phyloP scores from a whole-genome alignment of 2,329 filamentous ascomycete genomes.

The Ustulina deusta region DNA sequence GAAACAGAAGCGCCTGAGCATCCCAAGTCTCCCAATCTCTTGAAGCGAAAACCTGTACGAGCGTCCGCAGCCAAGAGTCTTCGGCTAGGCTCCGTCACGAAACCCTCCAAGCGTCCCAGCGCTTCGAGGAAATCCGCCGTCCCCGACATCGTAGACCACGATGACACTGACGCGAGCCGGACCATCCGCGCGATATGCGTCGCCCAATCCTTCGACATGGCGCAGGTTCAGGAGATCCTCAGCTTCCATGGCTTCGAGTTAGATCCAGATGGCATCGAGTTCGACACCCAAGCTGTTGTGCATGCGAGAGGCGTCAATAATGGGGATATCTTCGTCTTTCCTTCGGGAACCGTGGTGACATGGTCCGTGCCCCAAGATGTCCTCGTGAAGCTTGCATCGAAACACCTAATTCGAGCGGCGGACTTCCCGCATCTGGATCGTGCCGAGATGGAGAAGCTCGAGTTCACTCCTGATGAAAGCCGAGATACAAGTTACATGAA shows the following conservation, averaged over 20 bases:
- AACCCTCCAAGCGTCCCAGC: slow-evolving; percentile 62
- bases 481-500: slow-evolving; percentile 82
- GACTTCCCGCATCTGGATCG: slow-evolving; percentile 76
- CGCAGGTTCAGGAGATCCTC: slow-evolving; percentile 67
- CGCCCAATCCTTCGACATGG: slow-evolving; percentile 74
- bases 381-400: slow-evolving; percentile 75
- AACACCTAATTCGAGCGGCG: slow-evolving; percentile 80
- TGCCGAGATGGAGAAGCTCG: slow-evolving; percentile 89
- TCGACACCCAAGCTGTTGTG: slow-evolving; percentile 72
- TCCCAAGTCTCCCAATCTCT: slow-evolving; percentile 40
- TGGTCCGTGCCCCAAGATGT: slow-evolving; percentile 87
- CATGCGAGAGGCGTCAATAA: slow-evolving; percentile 71
- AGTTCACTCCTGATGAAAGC: slow-evolving; percentile 81
- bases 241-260: slow-evolving; percentile 70
- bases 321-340: slow-evolving; percentile 95
- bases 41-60: slow-evolving; percentile 62
- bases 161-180: slow-evolving; percentile 56
- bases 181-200: slow-evolving; percentile 70
- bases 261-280: slow-evolving; percentile 71
- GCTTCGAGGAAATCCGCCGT: slow-evolving; percentile 57
- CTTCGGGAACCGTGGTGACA: slow-evolving; percentile 90
- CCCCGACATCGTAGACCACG: slow-evolving; percentile 48
- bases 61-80: slow-evolving; percentile 72
- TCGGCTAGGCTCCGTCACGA: slow-evolving; percentile 85
- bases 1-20: slow-evolving; percentile 27